phyloP scores from a whole-genome alignment of 108 stramenopile species.

The Pseudonitzschia pungens region DNA sequence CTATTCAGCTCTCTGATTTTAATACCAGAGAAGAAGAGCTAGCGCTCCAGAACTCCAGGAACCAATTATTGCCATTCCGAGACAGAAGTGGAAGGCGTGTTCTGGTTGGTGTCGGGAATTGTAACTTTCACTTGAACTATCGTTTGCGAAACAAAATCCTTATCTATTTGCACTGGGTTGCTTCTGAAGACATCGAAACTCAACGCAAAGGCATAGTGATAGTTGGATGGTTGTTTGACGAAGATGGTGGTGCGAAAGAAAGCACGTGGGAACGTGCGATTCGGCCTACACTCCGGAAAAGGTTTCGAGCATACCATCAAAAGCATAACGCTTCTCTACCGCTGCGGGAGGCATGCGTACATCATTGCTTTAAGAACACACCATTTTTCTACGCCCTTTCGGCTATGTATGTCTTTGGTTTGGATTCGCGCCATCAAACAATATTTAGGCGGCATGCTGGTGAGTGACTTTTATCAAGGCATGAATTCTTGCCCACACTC shows the following conservation, averaged over 20 bases:
- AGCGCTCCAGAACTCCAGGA: constrained; percentile 6
- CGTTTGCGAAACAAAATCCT: constrained; percentile 10
- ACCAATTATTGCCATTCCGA: constrained; percentile 15
- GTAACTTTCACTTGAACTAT: constrained; percentile 8
- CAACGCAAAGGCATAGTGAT: constrained; percentile 10
- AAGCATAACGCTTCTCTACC: neutral
- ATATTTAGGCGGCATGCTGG: neutral
- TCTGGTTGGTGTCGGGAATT: neutral
- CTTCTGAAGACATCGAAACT: constrained; percentile 9
- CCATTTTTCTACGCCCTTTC: neutral
- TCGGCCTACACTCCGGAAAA: neutral
- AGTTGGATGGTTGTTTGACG: neutral
- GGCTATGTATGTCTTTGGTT: neutral
- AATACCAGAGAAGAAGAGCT: constrained; percentile 14
- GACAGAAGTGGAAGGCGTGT: constrained; percentile 14
- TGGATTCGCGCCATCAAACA: neutral
- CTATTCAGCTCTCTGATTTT: constrained; percentile 11
- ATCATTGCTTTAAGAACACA: neutral
- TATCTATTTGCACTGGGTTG: constrained; percentile 12
- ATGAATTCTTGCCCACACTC: neutral
- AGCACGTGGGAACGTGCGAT: neutral
- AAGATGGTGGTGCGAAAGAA: neutral
- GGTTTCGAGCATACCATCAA: neutral
- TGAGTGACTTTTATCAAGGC: neutral
- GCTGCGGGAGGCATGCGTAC: neutral